Evolutionary conservation across 345 rosid species (phyloP), one percentile per base, ranked within the genome.

Genomic region (Adansonia digitata): DNA sequence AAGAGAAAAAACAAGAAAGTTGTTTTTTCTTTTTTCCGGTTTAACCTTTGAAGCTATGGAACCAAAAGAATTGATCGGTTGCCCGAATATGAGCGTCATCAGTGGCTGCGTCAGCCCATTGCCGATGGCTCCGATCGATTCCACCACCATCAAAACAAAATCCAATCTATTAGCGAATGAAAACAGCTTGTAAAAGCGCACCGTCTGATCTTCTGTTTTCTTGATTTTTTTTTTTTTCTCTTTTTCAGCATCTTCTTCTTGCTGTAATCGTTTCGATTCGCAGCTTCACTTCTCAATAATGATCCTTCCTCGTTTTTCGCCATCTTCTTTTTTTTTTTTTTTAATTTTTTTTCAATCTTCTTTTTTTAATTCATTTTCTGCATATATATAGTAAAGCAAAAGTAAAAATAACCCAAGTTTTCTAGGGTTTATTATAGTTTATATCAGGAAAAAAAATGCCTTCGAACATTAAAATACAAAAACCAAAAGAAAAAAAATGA

Each of bases 11-110:
- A 37, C 24, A 43, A 43, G 17, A 24, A 4, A 31, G 12, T 53
- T 2, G 34, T 56, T n/a, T n/a, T n/a, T 56, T 24, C n/a, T n/a
- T n/a, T n/a, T n/a, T n/a, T n/a, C n/a, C n/a, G n/a, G n/a, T n/a
- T n/a, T 69, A 29, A 92, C 98, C 97, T 85, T 85, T 3, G 87
- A 82, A 34, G 88, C 90, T 66, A 74, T 67, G 52, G 91, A 94
- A 35, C n/a, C n/a, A n/a, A 94, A 94, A 8, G 87, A 82, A 81
- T 90, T 83, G 72, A 90, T 80, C 26, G 90, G 79, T 27, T 83
- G 78, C 13, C 97, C 97, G 24, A 90, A 85, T 27, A 92, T 69
- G 60, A 89, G 52, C 3, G 88, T 69, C 87, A 83, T 84, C 27
- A 90, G 10, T 20, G 95, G 95, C 82, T 80, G 90, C 12, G 84